Conservation (phyloP, 768 basidiomycete genomes). For the Russula foetens region DNA sequence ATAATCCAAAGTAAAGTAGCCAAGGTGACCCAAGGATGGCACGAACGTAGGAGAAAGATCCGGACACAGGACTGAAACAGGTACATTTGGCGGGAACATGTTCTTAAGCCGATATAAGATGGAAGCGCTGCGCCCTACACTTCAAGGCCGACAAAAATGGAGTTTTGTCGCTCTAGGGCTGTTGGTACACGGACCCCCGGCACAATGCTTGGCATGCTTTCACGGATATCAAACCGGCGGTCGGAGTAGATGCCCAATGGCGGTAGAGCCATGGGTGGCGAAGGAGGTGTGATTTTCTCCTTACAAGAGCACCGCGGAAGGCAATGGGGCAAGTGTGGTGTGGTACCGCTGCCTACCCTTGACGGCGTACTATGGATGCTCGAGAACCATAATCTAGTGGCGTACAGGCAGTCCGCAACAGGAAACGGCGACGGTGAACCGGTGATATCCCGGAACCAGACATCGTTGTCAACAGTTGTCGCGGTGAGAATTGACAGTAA, state of each 20-base stretch:
- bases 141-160: slow-evolving; percentile 17
- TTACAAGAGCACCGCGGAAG: slow-evolving; percentile 16
- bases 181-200: slow-evolving; percentile 19
- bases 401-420: slow-evolving; percentile 3
- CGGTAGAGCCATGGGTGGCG: slow-evolving; percentile 11
- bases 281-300: slow-evolving; percentile 16
- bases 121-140: slow-evolving; percentile 3
- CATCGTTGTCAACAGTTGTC: slow-evolving; percentile 16
- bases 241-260: slow-evolving; percentile 3
- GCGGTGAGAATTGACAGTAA: slow-evolving; percentile 11
- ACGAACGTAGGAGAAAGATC: background rate
- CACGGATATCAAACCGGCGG: background rate
- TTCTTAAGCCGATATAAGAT: background rate
- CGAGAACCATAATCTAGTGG: background rate
- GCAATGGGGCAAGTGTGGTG: slow-evolving; percentile 3
- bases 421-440: slow-evolving; percentile 21
- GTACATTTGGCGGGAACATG: background rate
- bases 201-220: background rate
- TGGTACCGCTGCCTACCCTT: background rate
- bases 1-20: too few relatives aligned
- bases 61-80: too few relatives aligned
- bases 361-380: background rate
- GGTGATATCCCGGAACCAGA: slow-evolving; percentile 20
- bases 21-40: background rate
- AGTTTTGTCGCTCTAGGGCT: slow-evolving; percentile 18